Evolutionary conservation across 441 rosid species (phyloP).

Genomic region (Sinapis alba): DNA sequence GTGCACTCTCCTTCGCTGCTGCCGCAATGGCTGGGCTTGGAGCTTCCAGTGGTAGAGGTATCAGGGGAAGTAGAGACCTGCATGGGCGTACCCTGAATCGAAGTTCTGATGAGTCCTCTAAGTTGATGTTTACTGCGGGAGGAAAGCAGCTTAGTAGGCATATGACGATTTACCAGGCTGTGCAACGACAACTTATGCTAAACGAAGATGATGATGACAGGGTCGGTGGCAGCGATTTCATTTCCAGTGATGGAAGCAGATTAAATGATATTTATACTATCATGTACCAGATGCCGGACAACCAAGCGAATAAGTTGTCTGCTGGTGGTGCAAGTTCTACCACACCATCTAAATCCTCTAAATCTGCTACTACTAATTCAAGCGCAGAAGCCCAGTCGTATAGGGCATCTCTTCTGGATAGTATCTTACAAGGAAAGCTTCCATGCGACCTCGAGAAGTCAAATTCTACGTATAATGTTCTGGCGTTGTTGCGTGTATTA

Average conservation of each 20-base stretch:
- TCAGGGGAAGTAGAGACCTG: conserved; percentile 90
- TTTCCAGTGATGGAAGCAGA: conserved; percentile 92
- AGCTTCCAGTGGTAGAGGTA: conserved; percentile 90
- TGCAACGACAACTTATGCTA: conserved; percentile 87
- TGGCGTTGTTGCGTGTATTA: conserved; percentile 85
- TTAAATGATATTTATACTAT: conserved; percentile 88
- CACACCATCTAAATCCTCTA: conserved; percentile 57
- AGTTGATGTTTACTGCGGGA: conserved; percentile 81
- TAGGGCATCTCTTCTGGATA: conserved; percentile 79
- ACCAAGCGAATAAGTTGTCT: conserved; percentile 69
- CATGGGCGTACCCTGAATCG: conserved; percentile 84
- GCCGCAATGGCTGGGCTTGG: conserved; percentile 99
- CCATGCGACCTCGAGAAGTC: conserved; percentile 98
- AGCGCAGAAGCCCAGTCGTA: conserved; percentile 57
- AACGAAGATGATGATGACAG: conserved; percentile 96
- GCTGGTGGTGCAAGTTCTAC: conserved; percentile 64
- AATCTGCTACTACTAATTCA: conserved; percentile 51
- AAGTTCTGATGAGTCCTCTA: conserved; percentile 79
- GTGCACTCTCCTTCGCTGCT: conserved; percentile 97
- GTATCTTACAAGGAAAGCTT: conserved; percentile 94
- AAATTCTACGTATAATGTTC: conserved; percentile 83
- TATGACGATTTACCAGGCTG: conserved; percentile 98
- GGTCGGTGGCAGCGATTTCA: conserved; percentile 79
- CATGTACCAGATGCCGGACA: conserved; percentile 87
- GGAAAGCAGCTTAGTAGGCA: conserved; percentile 94